Base-by-base conservation (phyloP, 2,329 filamentous ascomycete species). In the Epichloe brachyelytri region DNA sequence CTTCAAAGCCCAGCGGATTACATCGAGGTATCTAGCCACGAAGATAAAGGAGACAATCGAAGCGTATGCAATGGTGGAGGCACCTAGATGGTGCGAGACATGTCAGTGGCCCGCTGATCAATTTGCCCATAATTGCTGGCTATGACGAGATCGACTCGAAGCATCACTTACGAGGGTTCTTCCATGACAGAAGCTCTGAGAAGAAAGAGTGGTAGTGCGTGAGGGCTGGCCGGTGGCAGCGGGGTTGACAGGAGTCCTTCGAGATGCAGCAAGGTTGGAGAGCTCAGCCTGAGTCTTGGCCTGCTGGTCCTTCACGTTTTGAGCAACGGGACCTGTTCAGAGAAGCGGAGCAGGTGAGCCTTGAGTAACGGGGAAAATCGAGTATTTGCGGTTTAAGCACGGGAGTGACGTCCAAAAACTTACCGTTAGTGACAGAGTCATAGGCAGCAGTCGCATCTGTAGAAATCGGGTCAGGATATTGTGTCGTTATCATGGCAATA, bases 201-300 rank as follows among this genome's bases (percentile, higher is more conserved):
- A 86, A 85, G 68, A 85, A 79, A 15, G 80, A 85, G 70, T 85
- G 81, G 65, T 85, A 86, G 67, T 83, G 79, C 53, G 80, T 84
- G 62, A 84, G 67, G 76, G 76, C 65, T 83, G 79, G 59, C 78
- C 79, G 45, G 77, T 81, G 55, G 77, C 78, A 60, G 79, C 72
- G 36, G 72, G 71, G 52, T 71, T 68, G 48, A 67, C 57, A 50
- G 78, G 79, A 47, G 76, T 77, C 62, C 72, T 72, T 62, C 78
- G 77, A 57, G 78, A 64, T 55, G 74, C 74, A 59, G 77, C 77
- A 46, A 82, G 72, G 63, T 78, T 79, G 61, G 73, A 74, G 56
- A 82, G 68, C 68, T 82, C 79, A 58, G 64, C 62, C 51, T 71
- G 65, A 51, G 78, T 76, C 71, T 79, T 80, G 53, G 71, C 69